Conservation (phyloP, 169 alveolate species). For the Plasmodium malariae region DNA sequence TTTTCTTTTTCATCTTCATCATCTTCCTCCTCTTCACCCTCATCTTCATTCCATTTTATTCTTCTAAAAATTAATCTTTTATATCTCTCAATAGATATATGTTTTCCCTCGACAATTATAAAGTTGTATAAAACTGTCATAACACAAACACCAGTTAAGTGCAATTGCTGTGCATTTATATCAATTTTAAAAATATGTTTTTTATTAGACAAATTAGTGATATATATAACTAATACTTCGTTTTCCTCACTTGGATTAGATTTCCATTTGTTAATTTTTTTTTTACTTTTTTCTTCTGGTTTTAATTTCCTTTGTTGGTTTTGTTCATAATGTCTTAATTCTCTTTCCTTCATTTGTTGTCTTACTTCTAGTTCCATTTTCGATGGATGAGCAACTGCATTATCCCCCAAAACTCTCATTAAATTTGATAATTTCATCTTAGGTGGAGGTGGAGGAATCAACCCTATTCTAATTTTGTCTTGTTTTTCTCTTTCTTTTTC, state of each 20-base stretch:
- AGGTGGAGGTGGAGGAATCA: conserved; percentile 94
- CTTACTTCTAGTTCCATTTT: conserved; percentile 89
- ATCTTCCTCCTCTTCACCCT: conserved; percentile 36
- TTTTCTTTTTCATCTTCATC: conserved; percentile 17
- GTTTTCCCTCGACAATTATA: conserved; percentile 78
- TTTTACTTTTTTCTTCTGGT: conserved; percentile 86
- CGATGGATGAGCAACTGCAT: conserved; percentile 92
- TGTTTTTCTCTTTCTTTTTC: conserved; percentile 90
- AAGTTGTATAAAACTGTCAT: conserved; percentile 74
- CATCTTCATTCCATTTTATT: conserved; percentile 85
- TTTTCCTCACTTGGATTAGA: conserved; percentile 78
- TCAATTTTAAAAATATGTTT: conserved; percentile 87
- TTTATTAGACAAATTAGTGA: conserved; percentile 79
- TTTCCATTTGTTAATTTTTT: conserved; percentile 91
- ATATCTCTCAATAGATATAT: conserved; percentile 82
- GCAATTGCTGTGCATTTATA: conserved; percentile 92
- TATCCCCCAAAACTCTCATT: conserved; percentile 87
- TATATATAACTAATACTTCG: conserved; percentile 83
- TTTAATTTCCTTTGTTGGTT: conserved; percentile 87
- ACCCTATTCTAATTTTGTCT: conserved; percentile 91
- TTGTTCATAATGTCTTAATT: conserved; percentile 86
- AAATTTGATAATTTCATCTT: conserved; percentile 91
- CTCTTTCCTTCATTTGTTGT: conserved; percentile 91
- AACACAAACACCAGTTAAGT: conserved; percentile 92
- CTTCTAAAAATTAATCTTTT: conserved; percentile 84